A percentile compares a stretch with the other conserved stretches of the same genome.
These are phyloP conservation scores for Russula earlei DNA, from an alignment of 768 basidiomycete genomes.

Conservation along the genomic window DNA sequence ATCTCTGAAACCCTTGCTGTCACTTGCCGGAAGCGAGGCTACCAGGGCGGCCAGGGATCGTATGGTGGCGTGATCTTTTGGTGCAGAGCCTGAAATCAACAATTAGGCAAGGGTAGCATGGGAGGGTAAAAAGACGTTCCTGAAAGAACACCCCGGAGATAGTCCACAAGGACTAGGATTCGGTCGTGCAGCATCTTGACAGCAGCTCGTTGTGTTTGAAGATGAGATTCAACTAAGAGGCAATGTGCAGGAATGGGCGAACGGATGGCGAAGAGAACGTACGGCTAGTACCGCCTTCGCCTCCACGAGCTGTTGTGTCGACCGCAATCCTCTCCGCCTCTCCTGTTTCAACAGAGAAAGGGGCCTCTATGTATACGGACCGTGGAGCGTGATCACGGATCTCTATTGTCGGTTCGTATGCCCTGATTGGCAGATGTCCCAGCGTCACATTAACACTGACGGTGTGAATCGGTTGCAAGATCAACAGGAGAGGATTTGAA, in stretches of 20 bases:
- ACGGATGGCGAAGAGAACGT: slow-evolving; percentile 26
- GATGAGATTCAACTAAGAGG: slow-evolving; percentile 71
- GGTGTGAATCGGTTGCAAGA: slow-evolving; percentile 49
- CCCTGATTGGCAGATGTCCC: slow-evolving; percentile 79
- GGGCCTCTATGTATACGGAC: slow-evolving; percentile 73
- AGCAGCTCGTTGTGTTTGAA: slow-evolving; percentile 88
- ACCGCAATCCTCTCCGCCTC: slow-evolving; percentile 99
- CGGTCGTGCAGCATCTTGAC: slow-evolving; percentile 95
- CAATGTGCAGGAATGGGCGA: slow-evolving; percentile 6
- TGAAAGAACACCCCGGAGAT: slow-evolving; percentile 67
- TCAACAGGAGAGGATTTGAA: slow-evolving; percentile 81
- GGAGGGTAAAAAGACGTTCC: slow-evolving; percentile 36
- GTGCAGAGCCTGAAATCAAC: slow-evolving; percentile 48
- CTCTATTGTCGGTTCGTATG: slow-evolving; percentile 89
- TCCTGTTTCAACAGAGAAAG: slow-evolving; percentile 89
- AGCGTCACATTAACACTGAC: slow-evolving; percentile 44
- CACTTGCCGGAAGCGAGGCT: slow-evolving; percentile 80
- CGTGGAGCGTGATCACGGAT: slow-evolving; percentile 69
- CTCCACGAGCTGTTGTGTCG: slow-evolving; percentile 86
- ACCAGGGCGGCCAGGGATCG: slow-evolving; percentile 81
- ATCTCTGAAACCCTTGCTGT: slow-evolving; percentile 70
- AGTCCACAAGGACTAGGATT: slow-evolving; percentile 76
- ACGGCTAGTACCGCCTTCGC: slow-evolving; percentile 75
- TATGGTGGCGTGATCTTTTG: slow-evolving; percentile 69
- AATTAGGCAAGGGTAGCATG: not conserved